Evolutionary conservation across 2,329 filamentous ascomycete species (phyloP).

Genomic region (Fusarium bulbicola): DNA sequence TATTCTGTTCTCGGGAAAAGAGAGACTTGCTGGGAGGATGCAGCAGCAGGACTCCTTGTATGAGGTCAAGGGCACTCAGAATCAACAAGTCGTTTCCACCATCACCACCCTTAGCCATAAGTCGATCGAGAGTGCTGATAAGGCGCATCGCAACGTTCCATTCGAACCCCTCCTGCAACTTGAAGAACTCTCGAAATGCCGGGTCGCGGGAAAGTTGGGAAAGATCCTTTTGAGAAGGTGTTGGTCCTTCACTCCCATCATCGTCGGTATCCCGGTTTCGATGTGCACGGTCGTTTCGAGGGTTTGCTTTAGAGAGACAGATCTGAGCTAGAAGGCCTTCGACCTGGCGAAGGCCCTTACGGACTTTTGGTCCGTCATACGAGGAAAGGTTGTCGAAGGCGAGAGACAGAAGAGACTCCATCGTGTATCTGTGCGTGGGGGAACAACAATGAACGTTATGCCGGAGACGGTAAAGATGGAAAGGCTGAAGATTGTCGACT

Average conservation of each 20-base stretch:
- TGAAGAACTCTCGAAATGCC: conserved; percentile 95
- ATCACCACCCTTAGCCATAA: conserved; percentile 83
- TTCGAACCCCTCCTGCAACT: conserved; percentile 95
- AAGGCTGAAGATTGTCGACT: conserved; percentile 13
- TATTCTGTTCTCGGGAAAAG: conserved; percentile 89
- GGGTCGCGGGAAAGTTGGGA: conserved; percentile 80
- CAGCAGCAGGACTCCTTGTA: conserved; percentile 87
- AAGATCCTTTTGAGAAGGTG: conserved; percentile 67
- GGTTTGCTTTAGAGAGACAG: conserved; percentile 76
- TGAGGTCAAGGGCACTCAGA: conserved; percentile 84
- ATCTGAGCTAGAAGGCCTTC: conserved; percentile 95
- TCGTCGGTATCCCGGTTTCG: conserved; percentile 41
- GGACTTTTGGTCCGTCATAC: conserved; percentile 87
- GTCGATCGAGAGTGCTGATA: conserved; percentile 83
- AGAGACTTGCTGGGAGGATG: conserved; percentile 90
- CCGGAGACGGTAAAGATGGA: not conserved
- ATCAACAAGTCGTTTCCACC: conserved; percentile 90
- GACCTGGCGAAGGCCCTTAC: conserved; percentile 92
- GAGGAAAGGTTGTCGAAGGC: conserved; percentile 97
- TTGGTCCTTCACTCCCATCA: conserved; percentile 52
- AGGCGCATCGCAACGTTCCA: conserved; percentile 94
- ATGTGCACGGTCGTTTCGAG: conserved; percentile 35
- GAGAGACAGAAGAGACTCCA: conserved; percentile 92
- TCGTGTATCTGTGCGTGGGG: conserved; percentile 49
- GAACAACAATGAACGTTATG: conserved; percentile 6